Evolutionary conservation across 1,284 basidiomycete species (phyloP).

Genomic region (Ustilago nuda): DNA sequence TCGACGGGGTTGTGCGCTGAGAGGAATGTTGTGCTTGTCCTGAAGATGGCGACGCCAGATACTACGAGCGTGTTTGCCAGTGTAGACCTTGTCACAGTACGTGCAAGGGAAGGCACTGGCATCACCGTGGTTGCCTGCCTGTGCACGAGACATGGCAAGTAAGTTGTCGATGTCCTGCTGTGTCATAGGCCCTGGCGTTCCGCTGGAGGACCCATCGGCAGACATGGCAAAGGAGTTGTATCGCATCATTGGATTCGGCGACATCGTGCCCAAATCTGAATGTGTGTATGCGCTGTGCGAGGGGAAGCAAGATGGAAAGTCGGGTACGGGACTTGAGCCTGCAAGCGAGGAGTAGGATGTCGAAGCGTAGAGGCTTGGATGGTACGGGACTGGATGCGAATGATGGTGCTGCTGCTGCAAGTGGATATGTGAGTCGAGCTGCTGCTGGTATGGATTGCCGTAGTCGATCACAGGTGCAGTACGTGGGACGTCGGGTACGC

Average conservation of each 20-base stretch:
- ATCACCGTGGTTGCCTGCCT: slow-evolving; percentile 50
- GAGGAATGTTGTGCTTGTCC: slow-evolving; percentile 74
- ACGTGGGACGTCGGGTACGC: slow-evolving; percentile 31
- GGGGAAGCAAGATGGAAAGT: slow-evolving; percentile 24
- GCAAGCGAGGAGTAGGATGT: slow-evolving; percentile 35
- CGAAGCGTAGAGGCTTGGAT: slow-evolving; percentile 27
- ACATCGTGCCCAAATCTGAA: slow-evolving; percentile 33
- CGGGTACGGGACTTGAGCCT: slow-evolving; percentile 14
- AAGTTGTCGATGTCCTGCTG: slow-evolving; percentile 59
- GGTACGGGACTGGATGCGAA: slow-evolving; percentile 20
- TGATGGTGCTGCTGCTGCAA: slow-evolving; percentile 19
- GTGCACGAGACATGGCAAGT: slow-evolving; percentile 60
- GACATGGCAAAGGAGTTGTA: slow-evolving; percentile 39
- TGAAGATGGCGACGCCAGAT: slow-evolving; percentile 74
- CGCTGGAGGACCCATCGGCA: slow-evolving; percentile 30
- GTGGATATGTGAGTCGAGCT: slow-evolving; percentile 26
- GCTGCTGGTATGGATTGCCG: slow-evolving; percentile 34
- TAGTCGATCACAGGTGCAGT: slow-evolving; percentile 27
- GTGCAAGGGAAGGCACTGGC: slow-evolving; percentile 69
- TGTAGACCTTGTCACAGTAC: slow-evolving; percentile 72
- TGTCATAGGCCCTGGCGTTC: slow-evolving; percentile 37
- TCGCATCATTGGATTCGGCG: slow-evolving; percentile 36
- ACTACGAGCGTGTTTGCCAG: slow-evolving; percentile 73
- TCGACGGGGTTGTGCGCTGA: slow-evolving; percentile 72
- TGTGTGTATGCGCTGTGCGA: slow-evolving; percentile 24